Evolutionary conservation across 1,284 basidiomycete species (phyloP).

Genomic region (Omphalotus olearius): DNA sequence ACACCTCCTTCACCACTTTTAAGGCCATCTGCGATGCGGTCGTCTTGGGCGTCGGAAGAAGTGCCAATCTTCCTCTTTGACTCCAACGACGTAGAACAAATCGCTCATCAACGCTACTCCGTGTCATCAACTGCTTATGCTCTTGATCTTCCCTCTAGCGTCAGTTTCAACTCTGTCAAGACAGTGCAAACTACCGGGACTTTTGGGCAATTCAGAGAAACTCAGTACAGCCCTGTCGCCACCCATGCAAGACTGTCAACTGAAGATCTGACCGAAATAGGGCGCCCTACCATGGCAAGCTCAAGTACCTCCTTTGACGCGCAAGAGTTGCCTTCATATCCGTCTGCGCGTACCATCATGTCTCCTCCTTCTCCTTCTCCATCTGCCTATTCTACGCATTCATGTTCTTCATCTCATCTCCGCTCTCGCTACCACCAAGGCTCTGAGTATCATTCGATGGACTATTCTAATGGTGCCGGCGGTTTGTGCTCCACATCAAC

Average conservation of each 20-base stretch:
- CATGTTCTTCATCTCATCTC: not conserved
- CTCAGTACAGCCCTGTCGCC: not conserved
- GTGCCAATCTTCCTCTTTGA: conserved; percentile 11
- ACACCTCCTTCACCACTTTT: conserved; percentile 12
- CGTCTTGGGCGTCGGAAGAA: conserved; percentile 6
- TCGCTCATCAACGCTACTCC: conserved; percentile 2
- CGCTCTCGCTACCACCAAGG: not conserved
- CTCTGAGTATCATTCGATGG: not conserved
- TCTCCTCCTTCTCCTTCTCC: conserved; percentile 8
- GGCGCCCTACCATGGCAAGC: too few relatives aligned
- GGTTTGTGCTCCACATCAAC: conserved; percentile 4
- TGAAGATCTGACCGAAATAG: not conserved
- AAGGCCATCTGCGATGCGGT: not conserved
- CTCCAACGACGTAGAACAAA: not conserved
- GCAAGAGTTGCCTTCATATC: too few relatives aligned
- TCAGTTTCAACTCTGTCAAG: conserved; percentile 10
- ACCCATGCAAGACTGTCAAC: not conserved
- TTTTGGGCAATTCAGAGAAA: conserved; percentile 12
- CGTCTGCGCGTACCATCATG: too few relatives aligned
- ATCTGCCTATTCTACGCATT: conserved; percentile 12
- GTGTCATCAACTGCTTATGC: not conserved
- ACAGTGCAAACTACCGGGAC: conserved; percentile 11
- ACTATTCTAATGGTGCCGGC: conserved; percentile 3
- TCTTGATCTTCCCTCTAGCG: conserved; percentile 2
- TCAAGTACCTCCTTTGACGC: too few relatives aligned